Percentiles rank a stretch among this genome's conserved stretches.
phyloP scores from a whole-genome alignment of 305 asterid genomes.

The Solanum hybrid region DNA sequence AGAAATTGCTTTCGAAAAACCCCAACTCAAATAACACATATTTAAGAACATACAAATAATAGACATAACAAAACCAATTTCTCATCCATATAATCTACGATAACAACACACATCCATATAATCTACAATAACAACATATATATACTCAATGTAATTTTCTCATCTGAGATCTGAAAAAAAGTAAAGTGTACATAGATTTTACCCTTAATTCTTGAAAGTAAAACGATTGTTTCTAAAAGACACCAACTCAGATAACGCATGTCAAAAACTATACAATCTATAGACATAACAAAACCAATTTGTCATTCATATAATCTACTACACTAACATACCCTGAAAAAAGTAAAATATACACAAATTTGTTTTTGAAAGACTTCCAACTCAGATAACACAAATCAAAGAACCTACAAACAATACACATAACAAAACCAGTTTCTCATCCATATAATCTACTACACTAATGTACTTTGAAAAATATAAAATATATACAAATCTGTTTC shows the following conservation, averaged over 20 bases:
- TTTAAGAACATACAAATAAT: no score
- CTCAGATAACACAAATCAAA: neutral
- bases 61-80: neutral
- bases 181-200: no score
- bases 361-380: neutral
- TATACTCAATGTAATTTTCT: neutral
- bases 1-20: neutral
- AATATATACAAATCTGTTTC: no score
- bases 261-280: neutral
- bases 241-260: no score
- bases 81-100: neutral
- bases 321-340: neutral
- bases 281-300: neutral
- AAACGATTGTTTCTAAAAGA: fast-evolving
- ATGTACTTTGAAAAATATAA: neutral
- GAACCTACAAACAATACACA: no score
- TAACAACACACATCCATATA: neutral
- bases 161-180: no score
- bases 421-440: neutral
- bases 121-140: neutral
- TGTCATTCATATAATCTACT: neutral
- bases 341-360: neutral
- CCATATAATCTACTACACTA: neutral
- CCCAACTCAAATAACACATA: no score
- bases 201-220: no score